These are phyloP conservation scores for Heimioporus sp. DNA, from an alignment of 768 basidiomycete species.

Conservation along the genomic window DNA sequence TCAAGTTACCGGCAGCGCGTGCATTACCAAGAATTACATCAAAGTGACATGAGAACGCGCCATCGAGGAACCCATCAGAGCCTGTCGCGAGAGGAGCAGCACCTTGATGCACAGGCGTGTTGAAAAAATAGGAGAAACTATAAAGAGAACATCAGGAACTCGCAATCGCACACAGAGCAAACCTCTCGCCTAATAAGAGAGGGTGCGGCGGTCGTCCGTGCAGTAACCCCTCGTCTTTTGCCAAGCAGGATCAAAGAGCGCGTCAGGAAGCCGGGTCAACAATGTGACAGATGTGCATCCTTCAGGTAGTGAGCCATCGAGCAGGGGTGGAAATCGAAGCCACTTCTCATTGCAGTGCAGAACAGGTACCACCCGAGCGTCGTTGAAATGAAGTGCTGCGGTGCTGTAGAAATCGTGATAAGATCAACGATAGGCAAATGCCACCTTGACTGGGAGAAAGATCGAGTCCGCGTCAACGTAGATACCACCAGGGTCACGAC, in stretches of 20 bases:
- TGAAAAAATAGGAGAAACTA: too few relatives aligned
- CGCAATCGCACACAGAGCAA: too few relatives aligned
- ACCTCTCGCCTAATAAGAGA: conserved; percentile 65
- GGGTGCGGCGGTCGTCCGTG: conserved; percentile 90
- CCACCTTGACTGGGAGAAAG: conserved; percentile 53
- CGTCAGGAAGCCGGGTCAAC: conserved; percentile 82
- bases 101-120: too few relatives aligned
- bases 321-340: conserved; percentile 94
- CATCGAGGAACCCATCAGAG: conserved; percentile 59
- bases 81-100: conserved; percentile 59
- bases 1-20: too few relatives aligned
- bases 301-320: conserved; percentile 52
- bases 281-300: conserved; percentile 65
- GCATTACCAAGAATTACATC: conserved; percentile 82
- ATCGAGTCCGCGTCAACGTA: conserved; percentile 95
- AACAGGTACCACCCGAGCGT: conserved; percentile 75
- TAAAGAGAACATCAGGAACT: too few relatives aligned
- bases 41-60: conserved; percentile 89
- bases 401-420: conserved; percentile 91
- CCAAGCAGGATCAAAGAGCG: conserved; percentile 65
- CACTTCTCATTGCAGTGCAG: conserved; percentile 88
- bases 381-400: conserved; percentile 59
- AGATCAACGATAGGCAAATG: conserved; percentile 63
- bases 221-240: conserved; percentile 86
- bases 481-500: conserved; percentile 88